phyloP scores from a whole-genome alignment of 306 rosid species.

The Gillenia trifoliata region DNA sequence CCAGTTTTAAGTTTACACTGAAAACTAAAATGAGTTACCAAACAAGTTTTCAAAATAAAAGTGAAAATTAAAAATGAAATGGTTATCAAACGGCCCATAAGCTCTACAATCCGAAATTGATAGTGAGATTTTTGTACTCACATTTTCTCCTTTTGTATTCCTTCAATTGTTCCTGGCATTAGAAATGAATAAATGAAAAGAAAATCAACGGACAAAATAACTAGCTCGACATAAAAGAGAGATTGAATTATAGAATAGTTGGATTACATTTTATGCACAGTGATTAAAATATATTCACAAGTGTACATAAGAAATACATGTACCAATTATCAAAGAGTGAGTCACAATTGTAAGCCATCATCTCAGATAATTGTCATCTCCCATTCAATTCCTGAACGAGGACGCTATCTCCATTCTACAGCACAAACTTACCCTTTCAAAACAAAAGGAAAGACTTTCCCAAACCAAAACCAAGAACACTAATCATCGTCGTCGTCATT shows the following conservation, averaged over 20 bases:
- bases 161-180: no score
- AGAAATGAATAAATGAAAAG: not conserved
- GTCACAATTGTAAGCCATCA: not conserved
- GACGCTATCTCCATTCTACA: not conserved
- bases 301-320: not conserved
- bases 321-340: not conserved
- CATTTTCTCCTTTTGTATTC: no score
- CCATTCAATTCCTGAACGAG: not conserved
- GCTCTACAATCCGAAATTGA: no score
- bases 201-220: not conserved
- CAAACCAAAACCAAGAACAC: not conserved
- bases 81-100: no score
- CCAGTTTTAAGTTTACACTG: no score
- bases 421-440: no score
- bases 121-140: no score
- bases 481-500: slow-evolving; percentile 22
- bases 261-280: not conserved
- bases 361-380: not conserved
- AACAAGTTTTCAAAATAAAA: no score
- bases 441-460: not conserved
- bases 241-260: not conserved
- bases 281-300: not conserved
- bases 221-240: not conserved
- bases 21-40: no score
- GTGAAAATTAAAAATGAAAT: no score